Evolutionary conservation across 441 rosid species (phyloP), one percentile per base, ranked within the genome.

Genomic region (Populus hybrid): DNA sequence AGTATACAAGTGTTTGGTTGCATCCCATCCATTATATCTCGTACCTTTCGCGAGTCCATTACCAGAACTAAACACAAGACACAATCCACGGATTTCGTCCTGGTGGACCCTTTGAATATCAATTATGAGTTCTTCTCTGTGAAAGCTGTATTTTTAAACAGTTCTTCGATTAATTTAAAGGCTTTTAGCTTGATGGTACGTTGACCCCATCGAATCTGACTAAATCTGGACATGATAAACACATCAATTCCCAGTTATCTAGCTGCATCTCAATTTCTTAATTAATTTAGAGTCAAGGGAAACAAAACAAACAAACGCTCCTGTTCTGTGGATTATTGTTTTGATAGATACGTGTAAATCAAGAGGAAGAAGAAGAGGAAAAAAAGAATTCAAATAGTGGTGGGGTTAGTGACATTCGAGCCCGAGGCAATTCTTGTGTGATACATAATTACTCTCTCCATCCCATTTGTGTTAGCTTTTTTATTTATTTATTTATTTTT

Each of bases 1-100:
- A 74, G 78, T 65, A 56, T 80, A 50, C 40, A 24, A 53, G 74
- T 69, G 77, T 77, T 80, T 42, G 71, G 42, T 75, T 66, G 71
- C 68, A 68, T 12, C 56, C 65, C 9, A 59, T n/a, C 56, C 8
- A n/a, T 59, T 63, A 24, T 0, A 61, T 61, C 14, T 12, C 65
- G 65, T 56, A 61, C 65, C 65, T 59, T 31, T 9, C 65, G 7
- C 6, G 9, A 23, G 65, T 23, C 65, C 5, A 21, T 61, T 61
- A 9, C 65, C 24, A 23, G 21, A 61, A 21, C 65, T 9, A 61
- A 61, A 61, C 65, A 61, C 65, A 21, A 7, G 63, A 56, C 63
- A 56, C 2, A 56, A 20, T 20, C 63, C 9, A 56, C 63, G 63
- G 65, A 61, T 61, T 9, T 23, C 65, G 28, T 63, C 65, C 10